Conservation (phyloP, 164 flowering plant species). For the Stephania yunnanensis region DNA sequence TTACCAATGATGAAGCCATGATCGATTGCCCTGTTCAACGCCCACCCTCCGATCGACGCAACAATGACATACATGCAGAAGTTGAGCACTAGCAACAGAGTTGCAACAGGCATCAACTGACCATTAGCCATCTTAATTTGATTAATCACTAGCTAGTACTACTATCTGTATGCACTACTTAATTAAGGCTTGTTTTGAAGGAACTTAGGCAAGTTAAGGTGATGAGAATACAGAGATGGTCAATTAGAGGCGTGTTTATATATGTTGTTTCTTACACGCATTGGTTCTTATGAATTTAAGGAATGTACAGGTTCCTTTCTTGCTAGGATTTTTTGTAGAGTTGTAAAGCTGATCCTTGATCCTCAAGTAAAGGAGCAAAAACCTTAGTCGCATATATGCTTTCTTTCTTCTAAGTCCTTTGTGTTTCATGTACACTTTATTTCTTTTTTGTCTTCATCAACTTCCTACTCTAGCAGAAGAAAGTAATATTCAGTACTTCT, state of each 20-base stretch:
- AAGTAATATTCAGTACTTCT: neutral
- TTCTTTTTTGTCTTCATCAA: neutral
- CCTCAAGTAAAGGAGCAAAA: conserved; percentile 19
- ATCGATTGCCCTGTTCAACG: conserved; percentile 65
- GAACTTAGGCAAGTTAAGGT: neutral
- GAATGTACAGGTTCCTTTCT: conserved; percentile 21
- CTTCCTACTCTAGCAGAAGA: neutral
- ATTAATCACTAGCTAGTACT: neutral
- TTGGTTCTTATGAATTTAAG: neutral
- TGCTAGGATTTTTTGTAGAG: conserved; percentile 10
- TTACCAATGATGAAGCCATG: conserved; percentile 85
- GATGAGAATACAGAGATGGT: neutral
- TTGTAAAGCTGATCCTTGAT: conserved; percentile 23
- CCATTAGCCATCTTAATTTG: conserved; percentile 32
- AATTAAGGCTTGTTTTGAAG: neutral
- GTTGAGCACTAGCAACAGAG: conserved; percentile 58
- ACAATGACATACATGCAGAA: conserved; percentile 80
- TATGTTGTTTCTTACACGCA: neutral
- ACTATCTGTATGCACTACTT: neutral
- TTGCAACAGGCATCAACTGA: conserved; percentile 47
- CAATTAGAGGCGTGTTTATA: conserved; percentile 2
- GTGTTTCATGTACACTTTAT: neutral
- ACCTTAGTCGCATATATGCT: neutral
- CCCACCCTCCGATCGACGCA: conserved; percentile 84
- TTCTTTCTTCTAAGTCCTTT: neutral